These are phyloP conservation scores for Polyporus tsugae DNA, from an alignment of 1,284 basidiomycete species.

Conservation along the genomic window DNA sequence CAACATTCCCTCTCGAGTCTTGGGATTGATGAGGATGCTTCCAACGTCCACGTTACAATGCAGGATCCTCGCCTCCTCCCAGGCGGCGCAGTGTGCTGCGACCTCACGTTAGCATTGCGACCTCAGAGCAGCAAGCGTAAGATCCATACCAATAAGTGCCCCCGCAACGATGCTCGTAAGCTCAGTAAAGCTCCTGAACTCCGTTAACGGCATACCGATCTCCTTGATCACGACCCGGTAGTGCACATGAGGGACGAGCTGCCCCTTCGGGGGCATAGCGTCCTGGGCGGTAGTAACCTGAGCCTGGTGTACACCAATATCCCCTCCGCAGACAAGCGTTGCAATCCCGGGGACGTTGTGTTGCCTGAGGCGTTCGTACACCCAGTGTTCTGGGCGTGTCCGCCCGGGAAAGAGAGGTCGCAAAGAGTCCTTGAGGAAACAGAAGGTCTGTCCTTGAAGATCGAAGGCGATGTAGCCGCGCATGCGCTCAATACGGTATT, in stretches of 20 bases:
- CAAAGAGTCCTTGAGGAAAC: conserved; percentile 24
- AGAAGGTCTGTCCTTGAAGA: neutral
- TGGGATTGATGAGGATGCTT: conserved; percentile 21
- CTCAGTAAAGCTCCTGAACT: conserved; percentile 5
- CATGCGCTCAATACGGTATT: conserved; percentile 12
- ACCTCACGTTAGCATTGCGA: neutral
- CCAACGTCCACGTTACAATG: conserved; percentile 23
- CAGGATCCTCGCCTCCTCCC: conserved; percentile 4
- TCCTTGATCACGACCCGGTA: conserved; percentile 12
- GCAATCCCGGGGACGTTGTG: neutral
- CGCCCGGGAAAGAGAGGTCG: conserved; percentile 12
- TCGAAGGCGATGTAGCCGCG: conserved; percentile 17
- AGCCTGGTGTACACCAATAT: conserved; percentile 12
- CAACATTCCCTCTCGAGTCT: neutral
- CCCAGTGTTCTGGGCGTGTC: conserved; percentile 16
- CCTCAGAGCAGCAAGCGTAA: no score
- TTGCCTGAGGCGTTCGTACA: conserved; percentile 10
- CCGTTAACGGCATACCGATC: conserved; percentile 9
- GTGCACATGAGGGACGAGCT: conserved; percentile 13
- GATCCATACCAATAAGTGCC: neutral
- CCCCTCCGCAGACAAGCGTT: conserved; percentile 20
- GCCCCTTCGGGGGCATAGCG: neutral
- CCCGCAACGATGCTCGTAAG: neutral
- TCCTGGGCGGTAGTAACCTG: conserved; percentile 16
- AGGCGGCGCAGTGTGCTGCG: conserved; percentile 8